Evolutionary conservation across 257 asterid species (phyloP).

Genomic region (Capsicum baccatum): DNA sequence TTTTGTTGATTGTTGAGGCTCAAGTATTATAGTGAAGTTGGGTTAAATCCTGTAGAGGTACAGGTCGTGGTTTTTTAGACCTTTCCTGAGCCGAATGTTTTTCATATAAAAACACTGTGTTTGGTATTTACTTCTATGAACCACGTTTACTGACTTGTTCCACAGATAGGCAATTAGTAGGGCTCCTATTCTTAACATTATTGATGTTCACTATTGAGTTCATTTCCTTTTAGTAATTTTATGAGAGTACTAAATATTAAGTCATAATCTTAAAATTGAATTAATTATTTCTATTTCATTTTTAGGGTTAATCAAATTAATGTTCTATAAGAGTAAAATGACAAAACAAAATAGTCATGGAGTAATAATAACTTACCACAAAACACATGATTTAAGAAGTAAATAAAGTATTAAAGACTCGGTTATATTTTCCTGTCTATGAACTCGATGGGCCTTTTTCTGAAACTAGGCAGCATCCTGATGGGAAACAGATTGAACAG

Average conservation of each 20-base stretch:
- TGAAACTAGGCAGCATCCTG: not conserved
- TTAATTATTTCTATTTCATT: not conserved
- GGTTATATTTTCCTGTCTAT: not conserved
- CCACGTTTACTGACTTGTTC: too few species aligned
- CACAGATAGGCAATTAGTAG: too few species aligned
- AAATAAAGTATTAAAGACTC: not conserved
- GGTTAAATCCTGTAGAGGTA: too few species aligned
- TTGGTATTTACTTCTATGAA: too few species aligned
- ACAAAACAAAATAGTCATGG: not conserved
- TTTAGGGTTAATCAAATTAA: not conserved
- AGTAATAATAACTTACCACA: not conserved
- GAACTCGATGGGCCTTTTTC: not conserved
- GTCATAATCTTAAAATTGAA: not conserved
- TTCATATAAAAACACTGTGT: too few species aligned
- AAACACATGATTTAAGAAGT: too few species aligned
- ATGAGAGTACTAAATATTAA: not conserved
- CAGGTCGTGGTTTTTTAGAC: too few species aligned
- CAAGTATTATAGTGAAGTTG: too few species aligned
- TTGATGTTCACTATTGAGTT: not conserved
- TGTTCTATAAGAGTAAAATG: not conserved
- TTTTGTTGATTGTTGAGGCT: too few species aligned
- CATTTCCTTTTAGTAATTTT: not conserved
- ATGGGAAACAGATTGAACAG: not conserved
- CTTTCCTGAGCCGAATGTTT: too few species aligned
- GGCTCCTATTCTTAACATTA: too few species aligned